Evolutionary conservation across 352 stramenopile species (phyloP).

Genomic region (Phytophthora megakarya): DNA sequence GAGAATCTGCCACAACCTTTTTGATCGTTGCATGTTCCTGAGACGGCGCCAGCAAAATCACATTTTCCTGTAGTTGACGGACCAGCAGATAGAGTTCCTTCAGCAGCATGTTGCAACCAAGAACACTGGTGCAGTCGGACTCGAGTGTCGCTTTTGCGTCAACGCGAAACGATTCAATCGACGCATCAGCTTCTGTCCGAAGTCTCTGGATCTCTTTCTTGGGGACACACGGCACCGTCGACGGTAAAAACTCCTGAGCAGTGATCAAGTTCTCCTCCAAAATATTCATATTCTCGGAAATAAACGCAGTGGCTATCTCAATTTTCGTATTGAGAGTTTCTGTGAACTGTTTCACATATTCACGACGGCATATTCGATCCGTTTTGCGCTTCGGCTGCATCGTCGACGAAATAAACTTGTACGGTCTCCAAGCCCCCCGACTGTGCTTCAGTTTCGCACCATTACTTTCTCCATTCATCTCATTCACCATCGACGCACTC

Average conservation of each 20-base stretch:
- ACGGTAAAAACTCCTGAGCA: slow-evolving; percentile 66
- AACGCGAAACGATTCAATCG: slow-evolving; percentile 47
- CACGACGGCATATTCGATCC: slow-evolving; percentile 42
- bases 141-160: slow-evolving; percentile 32
- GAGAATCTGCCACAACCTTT: slow-evolving; percentile 70
- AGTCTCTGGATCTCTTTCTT: slow-evolving; percentile 66
- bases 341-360: slow-evolving; percentile 63
- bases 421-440: slow-evolving; percentile 65
- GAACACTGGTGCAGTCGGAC: slow-evolving; percentile 49
- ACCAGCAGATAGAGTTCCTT: slow-evolving; percentile 69
- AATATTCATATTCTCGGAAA: slow-evolving; percentile 67
- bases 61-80: slow-evolving; percentile 55
- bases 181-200: slow-evolving; percentile 40
- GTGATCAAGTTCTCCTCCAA: slow-evolving; percentile 72
- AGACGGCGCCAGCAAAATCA: slow-evolving; percentile 63
- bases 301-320: slow-evolving; percentile 44
- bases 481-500: slow-evolving; percentile 38
- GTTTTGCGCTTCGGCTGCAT: slow-evolving; percentile 65
- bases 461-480: slow-evolving; percentile 30
- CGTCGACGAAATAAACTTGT: slow-evolving; percentile 78
- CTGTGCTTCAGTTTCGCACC: slow-evolving; percentile 28
- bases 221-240: slow-evolving; percentile 53
- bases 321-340: slow-evolving; percentile 48
- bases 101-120: slow-evolving; percentile 69
- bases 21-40: slow-evolving; percentile 77